Evolutionary conservation across 805 yeast species (phyloP), one percentile per base, ranked within the genome.

Genomic region (Cyberlindnera maclurae): DNA sequence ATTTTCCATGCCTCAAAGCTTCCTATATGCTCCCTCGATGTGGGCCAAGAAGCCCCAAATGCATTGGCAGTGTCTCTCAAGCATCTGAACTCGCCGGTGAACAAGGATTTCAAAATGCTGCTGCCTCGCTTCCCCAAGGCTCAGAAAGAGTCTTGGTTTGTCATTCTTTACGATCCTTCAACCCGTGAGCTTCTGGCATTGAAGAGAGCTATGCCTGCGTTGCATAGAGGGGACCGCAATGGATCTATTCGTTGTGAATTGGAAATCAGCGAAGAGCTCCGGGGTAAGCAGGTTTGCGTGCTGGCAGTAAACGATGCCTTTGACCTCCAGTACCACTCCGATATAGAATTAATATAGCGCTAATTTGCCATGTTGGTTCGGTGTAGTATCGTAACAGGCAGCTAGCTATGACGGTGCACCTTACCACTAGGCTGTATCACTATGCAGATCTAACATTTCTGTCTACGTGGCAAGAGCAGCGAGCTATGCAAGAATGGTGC

Each of bases 121-220:
- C 69, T 89, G 41, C 90, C 94, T 3, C 75, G 74, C 50, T 93
- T 85, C 63, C 95, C 96, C 33, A 90, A 93, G 59, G 67, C 79
- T 3, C 98, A 93, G 60, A 80, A 87, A 52, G 97, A 93, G 57
- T 77, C 94, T 0, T 93, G 98, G 97, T 86, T 90, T 58, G 72
- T 79, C 9, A 73, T 90, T 34, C 49, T 79, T 9, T 64, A 73
- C 43, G 76, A 78, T 44, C 60, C 62, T 20, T 60, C 63, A 6
- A 64, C 59, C 3, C 71, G 71, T 33, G 84, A 79, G 51, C 55
- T 90, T 20, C 59, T 72, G 29, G 67, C 81, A 31, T 63, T 90
- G 33, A 86, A 85, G 53, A 75, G 97, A 52, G 82, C 87, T 4
- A 79, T 83, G 18, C 93, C 93, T 3, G 66, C 57, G 35, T 50